phyloP scores from a whole-genome alignment of 495 filamentous ascomycete species.

The Penicillium chermesinum region DNA sequence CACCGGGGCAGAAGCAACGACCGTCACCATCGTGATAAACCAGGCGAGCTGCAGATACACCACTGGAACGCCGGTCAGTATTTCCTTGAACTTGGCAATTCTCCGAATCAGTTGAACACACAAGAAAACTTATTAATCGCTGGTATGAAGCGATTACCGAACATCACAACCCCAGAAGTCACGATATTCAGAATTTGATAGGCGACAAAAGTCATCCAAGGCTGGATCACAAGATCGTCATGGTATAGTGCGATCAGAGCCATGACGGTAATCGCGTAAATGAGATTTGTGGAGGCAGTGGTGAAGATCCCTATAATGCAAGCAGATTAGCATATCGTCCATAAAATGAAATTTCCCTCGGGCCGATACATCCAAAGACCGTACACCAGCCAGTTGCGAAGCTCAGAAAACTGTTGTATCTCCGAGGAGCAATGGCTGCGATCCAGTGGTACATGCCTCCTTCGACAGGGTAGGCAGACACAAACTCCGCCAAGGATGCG shows the following conservation, averaged over 20 bases:
- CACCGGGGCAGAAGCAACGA: slow-evolving; percentile 47
- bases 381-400: slow-evolving; percentile 39
- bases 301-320: slow-evolving; percentile 35
- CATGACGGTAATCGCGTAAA: slow-evolving; percentile 33
- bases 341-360: too few species aligned
- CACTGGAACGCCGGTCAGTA: slow-evolving; percentile 23
- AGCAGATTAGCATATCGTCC: neutral
- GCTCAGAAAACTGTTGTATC: slow-evolving; percentile 32
- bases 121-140: slow-evolving; percentile 35
- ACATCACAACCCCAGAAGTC: slow-evolving; percentile 29
- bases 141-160: slow-evolving; percentile 34
- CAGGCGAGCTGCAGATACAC: slow-evolving; percentile 62
- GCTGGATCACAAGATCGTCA: slow-evolving; percentile 28
- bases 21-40: slow-evolving; percentile 63
- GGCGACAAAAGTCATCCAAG: slow-evolving; percentile 36
- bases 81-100: neutral
- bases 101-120: slow-evolving; percentile 7
- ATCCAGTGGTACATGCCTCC: slow-evolving; percentile 55
- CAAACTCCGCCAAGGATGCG: slow-evolving; percentile 52
- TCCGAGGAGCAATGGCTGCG: slow-evolving; percentile 45
- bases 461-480: slow-evolving; percentile 46
- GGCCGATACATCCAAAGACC: slow-evolving; percentile 39
- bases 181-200: slow-evolving; percentile 32
- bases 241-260: slow-evolving; percentile 33
- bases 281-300: slow-evolving; percentile 37